Conservation (phyloP, 768 basidiomycete species). For the Tulasnella sp. region DNA sequence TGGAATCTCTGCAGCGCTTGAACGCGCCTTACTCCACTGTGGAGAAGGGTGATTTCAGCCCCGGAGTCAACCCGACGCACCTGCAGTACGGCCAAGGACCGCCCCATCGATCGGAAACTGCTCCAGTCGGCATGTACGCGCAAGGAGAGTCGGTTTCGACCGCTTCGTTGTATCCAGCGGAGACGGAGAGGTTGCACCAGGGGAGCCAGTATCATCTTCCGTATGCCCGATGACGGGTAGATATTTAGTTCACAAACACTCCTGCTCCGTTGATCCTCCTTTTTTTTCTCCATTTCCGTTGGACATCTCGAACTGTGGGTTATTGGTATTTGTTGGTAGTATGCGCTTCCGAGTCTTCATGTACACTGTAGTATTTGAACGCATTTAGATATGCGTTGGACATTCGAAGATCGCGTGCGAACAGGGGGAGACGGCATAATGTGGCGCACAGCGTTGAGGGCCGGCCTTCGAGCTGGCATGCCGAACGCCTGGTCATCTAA, state of each 20-base stretch:
- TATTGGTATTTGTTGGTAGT: too few relatives aligned
- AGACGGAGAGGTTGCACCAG: not conserved
- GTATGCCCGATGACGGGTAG: not conserved
- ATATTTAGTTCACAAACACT: not conserved
- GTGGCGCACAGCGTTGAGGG: too few relatives aligned
- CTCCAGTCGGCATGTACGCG: not conserved
- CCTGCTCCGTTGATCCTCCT: too few relatives aligned
- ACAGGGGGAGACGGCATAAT: too few relatives aligned
- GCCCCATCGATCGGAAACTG: not conserved
- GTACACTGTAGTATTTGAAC: too few relatives aligned
- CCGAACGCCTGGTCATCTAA: too few relatives aligned
- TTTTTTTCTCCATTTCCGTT: too few relatives aligned
- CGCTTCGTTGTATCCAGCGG: not conserved
- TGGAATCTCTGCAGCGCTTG: not conserved
- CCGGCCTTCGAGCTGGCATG: too few relatives aligned
- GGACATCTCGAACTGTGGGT: too few relatives aligned
- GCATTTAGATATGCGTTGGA: too few relatives aligned
- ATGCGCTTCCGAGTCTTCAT: too few relatives aligned
- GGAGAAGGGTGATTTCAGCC: not conserved
- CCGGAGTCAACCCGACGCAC: not conserved
- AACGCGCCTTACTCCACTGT: not conserved
- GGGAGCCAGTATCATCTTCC: not conserved
- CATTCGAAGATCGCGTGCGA: too few relatives aligned
- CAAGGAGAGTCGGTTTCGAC: not conserved
- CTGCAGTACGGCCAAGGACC: not conserved